Evolutionary conservation across 2,329 filamentous ascomycete species (phyloP).

Genomic region (Diaporthe destruens): DNA sequence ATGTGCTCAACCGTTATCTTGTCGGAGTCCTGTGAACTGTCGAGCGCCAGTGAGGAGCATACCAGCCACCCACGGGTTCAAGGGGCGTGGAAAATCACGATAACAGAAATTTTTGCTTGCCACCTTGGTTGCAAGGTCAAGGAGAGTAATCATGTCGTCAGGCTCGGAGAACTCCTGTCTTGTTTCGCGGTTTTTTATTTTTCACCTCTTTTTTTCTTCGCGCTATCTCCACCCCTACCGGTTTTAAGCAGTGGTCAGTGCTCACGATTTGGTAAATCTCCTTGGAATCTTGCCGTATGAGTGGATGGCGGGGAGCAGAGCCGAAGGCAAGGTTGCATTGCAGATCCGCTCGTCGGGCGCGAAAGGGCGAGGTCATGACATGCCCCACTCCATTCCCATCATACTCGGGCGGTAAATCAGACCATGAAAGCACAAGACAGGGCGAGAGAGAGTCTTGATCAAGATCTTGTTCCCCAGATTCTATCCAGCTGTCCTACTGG

Average conservation of each 20-base stretch:
- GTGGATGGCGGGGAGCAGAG: conserved; percentile 21
- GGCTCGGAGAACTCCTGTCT: neutral
- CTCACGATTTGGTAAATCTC: conserved; percentile 30
- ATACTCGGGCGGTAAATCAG: conserved; percentile 34
- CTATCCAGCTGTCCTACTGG: neutral
- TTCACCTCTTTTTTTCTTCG: conserved; percentile 15
- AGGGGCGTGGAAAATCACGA: neutral
- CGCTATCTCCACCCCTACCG: conserved; percentile 17
- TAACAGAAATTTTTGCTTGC: conserved; percentile 13
- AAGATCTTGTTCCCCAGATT: conserved; percentile 26
- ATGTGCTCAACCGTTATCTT: conserved; percentile 37
- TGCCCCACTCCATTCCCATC: conserved; percentile 28
- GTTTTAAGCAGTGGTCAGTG: conserved; percentile 40
- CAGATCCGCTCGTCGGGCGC: conserved; percentile 33
- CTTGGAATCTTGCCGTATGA: conserved; percentile 12
- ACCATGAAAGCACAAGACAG: conserved; percentile 19
- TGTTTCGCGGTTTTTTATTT: conserved; percentile 15
- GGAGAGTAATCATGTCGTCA: neutral
- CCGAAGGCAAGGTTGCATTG: conserved; percentile 35
- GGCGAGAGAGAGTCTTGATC: neutral
- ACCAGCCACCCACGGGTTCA: conserved; percentile 5
- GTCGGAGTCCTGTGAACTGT: conserved; percentile 22
- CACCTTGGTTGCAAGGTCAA: conserved; percentile 9
- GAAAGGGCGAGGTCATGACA: conserved; percentile 35
- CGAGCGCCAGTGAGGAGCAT: neutral